A percentile compares a stretch with the other conserved stretches of the same genome.
Evolutionary conservation across 2,329 filamentous ascomycete genomes (phyloP).

Genomic region (Verticillium albo-atrum): DNA sequence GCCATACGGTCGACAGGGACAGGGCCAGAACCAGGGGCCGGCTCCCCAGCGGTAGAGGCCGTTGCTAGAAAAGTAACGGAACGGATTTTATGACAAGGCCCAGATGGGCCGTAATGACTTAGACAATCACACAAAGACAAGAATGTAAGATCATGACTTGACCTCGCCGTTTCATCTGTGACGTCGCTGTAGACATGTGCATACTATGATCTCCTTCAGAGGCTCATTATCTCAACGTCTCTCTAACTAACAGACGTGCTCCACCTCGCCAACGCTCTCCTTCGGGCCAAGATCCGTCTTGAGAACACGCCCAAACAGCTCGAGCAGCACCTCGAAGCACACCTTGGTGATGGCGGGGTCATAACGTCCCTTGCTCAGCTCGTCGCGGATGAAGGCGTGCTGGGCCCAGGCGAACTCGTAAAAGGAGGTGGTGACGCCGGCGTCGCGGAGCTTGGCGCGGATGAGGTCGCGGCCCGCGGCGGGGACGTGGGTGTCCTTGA

Average conservation of each 20-base stretch:
- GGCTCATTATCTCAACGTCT: not conserved
- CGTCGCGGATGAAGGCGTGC: slow-evolving; percentile 91
- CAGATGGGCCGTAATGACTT: not conserved
- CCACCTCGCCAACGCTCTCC: slow-evolving; percentile 58
- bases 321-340: slow-evolving; percentile 86
- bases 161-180: not conserved
- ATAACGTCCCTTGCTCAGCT: slow-evolving; percentile 89
- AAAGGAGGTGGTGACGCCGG: slow-evolving; percentile 70
- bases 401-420: slow-evolving; percentile 93
- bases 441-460: slow-evolving; percentile 73
- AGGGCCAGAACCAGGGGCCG: not conserved
- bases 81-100: not conserved
- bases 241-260: slow-evolving; percentile 66
- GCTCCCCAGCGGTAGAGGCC: not conserved
- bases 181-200: no score
- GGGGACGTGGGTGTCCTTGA: slow-evolving; percentile 86
- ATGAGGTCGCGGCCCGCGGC: slow-evolving; percentile 79
- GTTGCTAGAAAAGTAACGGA: not conserved
- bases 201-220: no score
- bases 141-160: not conserved
- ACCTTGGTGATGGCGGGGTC: slow-evolving; percentile 82
- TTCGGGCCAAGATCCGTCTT: slow-evolving; percentile 72
- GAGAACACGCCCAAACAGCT: slow-evolving; percentile 75
- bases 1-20: not conserved
- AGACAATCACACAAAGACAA: not conserved